These are phyloP conservation scores for Holtermanniella nyarrowii DNA, from an alignment of 768 basidiomycete species.

Conservation along the genomic window DNA sequence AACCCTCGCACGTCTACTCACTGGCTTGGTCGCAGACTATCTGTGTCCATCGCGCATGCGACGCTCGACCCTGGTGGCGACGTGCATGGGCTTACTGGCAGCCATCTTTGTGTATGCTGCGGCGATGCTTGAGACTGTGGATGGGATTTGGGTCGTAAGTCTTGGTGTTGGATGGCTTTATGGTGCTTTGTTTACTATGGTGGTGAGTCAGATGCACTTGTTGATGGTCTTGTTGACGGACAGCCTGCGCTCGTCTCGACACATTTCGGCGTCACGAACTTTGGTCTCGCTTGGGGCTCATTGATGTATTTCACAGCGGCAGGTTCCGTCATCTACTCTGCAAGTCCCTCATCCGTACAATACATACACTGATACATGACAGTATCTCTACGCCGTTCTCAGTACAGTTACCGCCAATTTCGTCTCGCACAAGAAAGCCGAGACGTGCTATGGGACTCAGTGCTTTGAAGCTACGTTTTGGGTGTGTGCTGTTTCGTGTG, in stretches of 20 bases:
- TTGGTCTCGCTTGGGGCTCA: constrained; percentile 41
- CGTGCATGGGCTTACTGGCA: constrained; percentile 20
- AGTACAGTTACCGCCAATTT: constrained; percentile 13
- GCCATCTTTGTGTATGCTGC: constrained; percentile 30
- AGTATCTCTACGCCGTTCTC: constrained; percentile 37
- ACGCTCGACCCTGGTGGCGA: constrained; percentile 29
- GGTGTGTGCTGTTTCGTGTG: constrained; percentile 25
- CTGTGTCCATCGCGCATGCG: constrained; percentile 23
- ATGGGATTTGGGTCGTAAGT: constrained; percentile 33
- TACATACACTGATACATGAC: not conserved
- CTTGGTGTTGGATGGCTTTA: constrained; percentile 34
- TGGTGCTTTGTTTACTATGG: constrained; percentile 37
- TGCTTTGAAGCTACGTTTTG: constrained; percentile 33
- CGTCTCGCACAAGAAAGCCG: not conserved
- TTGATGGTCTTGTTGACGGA: not conserved
- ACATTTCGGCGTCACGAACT: constrained; percentile 39
- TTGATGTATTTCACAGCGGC: constrained; percentile 38
- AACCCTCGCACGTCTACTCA: constrained; percentile 31
- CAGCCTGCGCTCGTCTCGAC: constrained; percentile 38
- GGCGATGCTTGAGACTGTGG: constrained; percentile 17
- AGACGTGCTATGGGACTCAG: constrained; percentile 25
- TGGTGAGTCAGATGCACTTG: constrained; percentile 16
- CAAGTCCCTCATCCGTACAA: constrained; percentile 8
- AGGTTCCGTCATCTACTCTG: constrained; percentile 36
- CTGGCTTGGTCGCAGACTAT: constrained; percentile 33